Base-by-base conservation (phyloP, 2,329 filamentous ascomycete genomes). In the Aureobasidium sp. region DNA sequence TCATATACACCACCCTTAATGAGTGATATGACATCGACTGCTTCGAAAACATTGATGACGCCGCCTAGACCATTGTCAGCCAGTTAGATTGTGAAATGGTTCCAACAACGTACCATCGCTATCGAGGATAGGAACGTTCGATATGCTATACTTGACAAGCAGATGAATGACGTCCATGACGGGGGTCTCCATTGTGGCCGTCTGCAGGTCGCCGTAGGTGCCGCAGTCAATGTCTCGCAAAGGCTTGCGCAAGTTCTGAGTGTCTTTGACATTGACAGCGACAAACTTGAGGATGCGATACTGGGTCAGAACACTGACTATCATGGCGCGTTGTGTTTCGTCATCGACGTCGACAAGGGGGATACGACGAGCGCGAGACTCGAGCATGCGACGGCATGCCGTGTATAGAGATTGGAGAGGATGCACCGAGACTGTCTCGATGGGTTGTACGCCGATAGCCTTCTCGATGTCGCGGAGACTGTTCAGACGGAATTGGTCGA, bases 281-380 rank as follows among this genome's bases (percentile, higher is more conserved):
- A 99, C 95, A 74, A 99, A 99, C 74, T 99, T 99, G 66, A 99
- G 84, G 69, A 99, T 97, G 63, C 95, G 89, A 76, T 99, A 99
- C 75, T 99, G 94, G 0, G 94, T 99, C 63, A 99, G 89, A 65
- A 99, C 94, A 69, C 92, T 97, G 65, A 99, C 90, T 20, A 99
- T 92, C 77, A 93, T 94, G 71, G 94, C 87, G 66, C 92, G 85
- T 62, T 89, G 87, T 2, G 94, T 99, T 76, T 99, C 94, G 71
- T 95, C 92, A 71, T 99, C 94, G 66, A 90, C 84, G 69, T 97
- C 94, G 63, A 99, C 88, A 7, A 99, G 82, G 0, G 94, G 94
- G 66, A 99, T 99, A 68, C 94, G 87, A 64, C 94, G 88, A 39
- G 94, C 93, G 67, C 93, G 88, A 6, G 93, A 97, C 72, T 91